Conservation (phyloP, 371 early-diverging fungal genomes). For the Chytridium lagenaria region DNA sequence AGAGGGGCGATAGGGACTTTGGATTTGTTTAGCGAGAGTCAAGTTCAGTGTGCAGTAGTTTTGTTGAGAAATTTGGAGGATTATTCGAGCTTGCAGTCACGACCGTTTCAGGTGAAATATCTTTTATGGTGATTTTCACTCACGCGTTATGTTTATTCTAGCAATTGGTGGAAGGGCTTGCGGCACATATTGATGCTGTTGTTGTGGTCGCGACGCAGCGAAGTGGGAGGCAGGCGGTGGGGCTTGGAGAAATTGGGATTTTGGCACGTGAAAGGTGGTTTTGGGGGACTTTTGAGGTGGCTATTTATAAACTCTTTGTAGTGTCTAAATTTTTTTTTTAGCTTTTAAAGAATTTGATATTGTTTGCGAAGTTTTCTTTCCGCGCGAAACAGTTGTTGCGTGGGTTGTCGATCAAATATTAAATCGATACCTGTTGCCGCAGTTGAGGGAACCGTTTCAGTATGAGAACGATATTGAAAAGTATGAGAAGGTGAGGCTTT, state of each 20-base stretch:
- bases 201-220: not conserved
- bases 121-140: not conserved
- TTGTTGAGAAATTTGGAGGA: constrained; percentile 1
- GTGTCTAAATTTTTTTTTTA: not conserved
- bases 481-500: not conserved
- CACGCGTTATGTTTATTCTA: not conserved
- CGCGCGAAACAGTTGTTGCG: not conserved
- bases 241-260: not conserved
- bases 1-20: not conserved
- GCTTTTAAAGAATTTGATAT: not conserved
- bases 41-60: not conserved
- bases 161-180: not conserved
- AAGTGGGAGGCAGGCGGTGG: not conserved
- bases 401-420: constrained; percentile 1
- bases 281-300: not conserved
- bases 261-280: not conserved
- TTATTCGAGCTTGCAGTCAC: not conserved
- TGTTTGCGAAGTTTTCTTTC: not conserved
- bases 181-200: not conserved
- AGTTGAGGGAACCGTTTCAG: not conserved
- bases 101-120: constrained; percentile 10
- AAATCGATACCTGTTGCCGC: not conserved
- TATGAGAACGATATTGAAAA: constrained; percentile 2
- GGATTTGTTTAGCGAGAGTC: not conserved
- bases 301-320: not conserved